phyloP scores from a whole-genome alignment of 139 green algal genomes.

The Picochlorum sp. region DNA sequence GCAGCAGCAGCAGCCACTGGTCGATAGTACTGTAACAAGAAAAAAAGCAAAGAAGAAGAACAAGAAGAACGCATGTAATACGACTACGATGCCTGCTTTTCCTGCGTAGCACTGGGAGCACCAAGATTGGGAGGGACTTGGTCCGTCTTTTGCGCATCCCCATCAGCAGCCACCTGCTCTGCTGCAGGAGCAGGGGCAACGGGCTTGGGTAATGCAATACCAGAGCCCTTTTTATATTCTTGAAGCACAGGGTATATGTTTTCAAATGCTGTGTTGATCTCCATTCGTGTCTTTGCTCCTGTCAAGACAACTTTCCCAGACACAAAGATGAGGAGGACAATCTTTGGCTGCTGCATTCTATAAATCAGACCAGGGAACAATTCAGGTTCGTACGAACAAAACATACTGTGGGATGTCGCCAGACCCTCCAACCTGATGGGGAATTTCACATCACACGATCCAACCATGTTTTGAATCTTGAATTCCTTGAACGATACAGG shows the following conservation, averaged over 20 bases:
- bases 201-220: constrained; percentile 1
- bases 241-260: constrained; percentile 95
- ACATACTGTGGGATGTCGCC: constrained; percentile 71
- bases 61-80: no score
- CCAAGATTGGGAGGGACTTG: background rate
- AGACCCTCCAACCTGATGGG: constrained; percentile 95
- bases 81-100: background rate
- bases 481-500: constrained; percentile 89
- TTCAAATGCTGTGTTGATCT: constrained; percentile 97
- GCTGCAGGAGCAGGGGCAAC: background rate
- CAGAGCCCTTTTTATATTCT: constrained; percentile 77
- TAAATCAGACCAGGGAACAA: constrained; percentile 99
- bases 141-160: background rate
- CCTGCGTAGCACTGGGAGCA: background rate
- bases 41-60: no score
- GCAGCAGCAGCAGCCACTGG: background rate
- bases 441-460: constrained; percentile 95
- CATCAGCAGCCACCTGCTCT: background rate
- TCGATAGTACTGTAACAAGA: background rate
- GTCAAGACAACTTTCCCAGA: constrained; percentile 91
- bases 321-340: constrained; percentile 99
- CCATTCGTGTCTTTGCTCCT: constrained; percentile 80
- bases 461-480: constrained; percentile 99
- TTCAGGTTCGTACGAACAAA: constrained; percentile 96
- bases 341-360: constrained; percentile 94